Evolutionary conservation across 495 filamentous ascomycete genomes (phyloP).

Genomic region (Penicillium fimorum): DNA sequence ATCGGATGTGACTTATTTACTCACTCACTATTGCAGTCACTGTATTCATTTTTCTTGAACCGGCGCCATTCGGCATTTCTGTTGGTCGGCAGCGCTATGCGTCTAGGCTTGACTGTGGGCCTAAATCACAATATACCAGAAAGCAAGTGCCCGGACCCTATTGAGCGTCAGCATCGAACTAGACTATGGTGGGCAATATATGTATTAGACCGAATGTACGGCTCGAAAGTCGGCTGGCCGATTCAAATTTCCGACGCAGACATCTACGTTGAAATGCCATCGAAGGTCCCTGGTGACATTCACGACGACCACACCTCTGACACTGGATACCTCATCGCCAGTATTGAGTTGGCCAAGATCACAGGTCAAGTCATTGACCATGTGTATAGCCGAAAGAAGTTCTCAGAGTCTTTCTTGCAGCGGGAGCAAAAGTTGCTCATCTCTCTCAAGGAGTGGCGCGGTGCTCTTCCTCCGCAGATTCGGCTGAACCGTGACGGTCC

Average conservation of each 20-base stretch:
- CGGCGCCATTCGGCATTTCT: constrained; percentile 33
- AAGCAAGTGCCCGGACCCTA: constrained; percentile 24
- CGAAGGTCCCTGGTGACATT: constrained; percentile 10
- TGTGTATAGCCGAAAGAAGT: constrained; percentile 29
- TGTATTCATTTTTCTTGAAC: constrained; percentile 36
- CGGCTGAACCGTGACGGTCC: constrained; percentile 20
- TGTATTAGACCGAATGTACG: constrained; percentile 36
- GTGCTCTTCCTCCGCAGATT: constrained; percentile 28
- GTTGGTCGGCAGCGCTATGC: constrained; percentile 31
- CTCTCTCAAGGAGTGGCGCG: constrained; percentile 30
- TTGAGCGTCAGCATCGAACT: constrained; percentile 31
- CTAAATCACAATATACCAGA: constrained; percentile 36
- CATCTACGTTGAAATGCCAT: constrained; percentile 34
- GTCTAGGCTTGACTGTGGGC: constrained; percentile 29
- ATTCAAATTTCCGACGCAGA: constrained; percentile 32
- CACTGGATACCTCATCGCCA: constrained; percentile 25
- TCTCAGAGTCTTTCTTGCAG: constrained; percentile 27
- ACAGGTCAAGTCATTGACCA: constrained; percentile 26
- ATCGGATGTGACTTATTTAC: background rate
- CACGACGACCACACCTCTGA: constrained; percentile 27
- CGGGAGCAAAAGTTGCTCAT: constrained; percentile 31
- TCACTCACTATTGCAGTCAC: constrained; percentile 20
- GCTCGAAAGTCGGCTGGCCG: constrained; percentile 33
- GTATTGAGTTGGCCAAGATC: constrained; percentile 24
- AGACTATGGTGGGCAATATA: constrained; percentile 37